Evolutionary conservation across 768 basidiomycete genomes (phyloP), one percentile per base, ranked within the genome.

Genomic region (Amanita molliuscula): DNA sequence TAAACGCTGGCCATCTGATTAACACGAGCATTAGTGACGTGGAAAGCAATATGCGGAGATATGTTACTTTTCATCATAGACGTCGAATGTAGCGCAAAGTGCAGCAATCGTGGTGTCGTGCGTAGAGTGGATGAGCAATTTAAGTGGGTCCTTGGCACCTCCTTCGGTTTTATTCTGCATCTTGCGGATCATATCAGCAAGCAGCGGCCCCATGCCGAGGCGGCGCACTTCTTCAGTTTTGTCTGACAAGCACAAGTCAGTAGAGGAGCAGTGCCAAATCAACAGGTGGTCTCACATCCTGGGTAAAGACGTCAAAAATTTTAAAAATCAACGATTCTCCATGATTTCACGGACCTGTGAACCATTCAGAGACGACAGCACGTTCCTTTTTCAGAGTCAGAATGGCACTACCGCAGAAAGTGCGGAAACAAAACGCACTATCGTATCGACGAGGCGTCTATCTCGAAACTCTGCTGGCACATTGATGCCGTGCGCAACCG

Each of bases 381-480:
- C 31, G 31, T 31, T 31, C 31, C 31, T 31, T 31, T 31, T 31
- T 13, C 31, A 31, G 11, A 31, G 31, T 31, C 31, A 31, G 31
- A 31, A 5, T 31, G 1, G 31, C 31, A 13, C 31, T 28, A 7
- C 26, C 26, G 7, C 4, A 31, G 11, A 31, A 31, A 31, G 31
- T 4, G 11, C 11, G 11, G 2, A 31, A 8, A 8, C 4, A 28
- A 7, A 15, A 62, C 71, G 40, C 56, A 83, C 86, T 26, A 90
- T 78, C 37, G 75, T 56, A 55, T 78, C 75, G 3, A 82, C 63
- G 5, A 83, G 70, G 13, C 62, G 59, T 45, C 77, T 75, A 51
- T 90, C 85, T 53, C 78, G 71, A 48, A 91, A 85, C 55, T 85
- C 88, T 1, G 75, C 62, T 2, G 88, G 88, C 2, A 90, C 76